Evolutionary conservation across 164 flowering plant species (phyloP).

Genomic region (Annona cherimola): DNA sequence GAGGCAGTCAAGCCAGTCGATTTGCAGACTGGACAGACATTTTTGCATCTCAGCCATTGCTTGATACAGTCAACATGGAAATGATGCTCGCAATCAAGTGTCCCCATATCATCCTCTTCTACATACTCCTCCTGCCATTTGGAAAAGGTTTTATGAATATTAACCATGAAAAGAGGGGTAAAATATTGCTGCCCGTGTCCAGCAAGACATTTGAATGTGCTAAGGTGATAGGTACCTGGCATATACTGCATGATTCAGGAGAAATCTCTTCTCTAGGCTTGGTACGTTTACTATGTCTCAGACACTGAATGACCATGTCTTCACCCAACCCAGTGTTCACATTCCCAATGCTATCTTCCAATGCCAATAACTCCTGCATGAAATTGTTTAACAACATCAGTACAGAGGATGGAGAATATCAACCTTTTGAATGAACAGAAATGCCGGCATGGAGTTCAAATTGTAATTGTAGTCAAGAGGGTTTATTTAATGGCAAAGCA

Average conservation of each 20-base stretch:
- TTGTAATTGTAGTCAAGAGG: not conserved
- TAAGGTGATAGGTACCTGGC: constrained; percentile 44
- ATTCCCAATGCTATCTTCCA: constrained; percentile 82
- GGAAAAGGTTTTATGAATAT: not conserved
- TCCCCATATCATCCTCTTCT: constrained; percentile 66
- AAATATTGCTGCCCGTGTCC: no score
- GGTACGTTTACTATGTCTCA: constrained; percentile 41
- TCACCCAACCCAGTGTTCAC: constrained; percentile 75
- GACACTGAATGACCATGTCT: constrained; percentile 35
- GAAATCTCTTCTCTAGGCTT: constrained; percentile 9
- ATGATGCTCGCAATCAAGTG: constrained; percentile 74
- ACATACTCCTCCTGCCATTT: constrained; percentile 67
- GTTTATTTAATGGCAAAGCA: not conserved
- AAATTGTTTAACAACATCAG: not conserved
- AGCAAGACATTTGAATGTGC: not conserved
- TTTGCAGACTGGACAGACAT: constrained; percentile 86
- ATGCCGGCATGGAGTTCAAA: not conserved
- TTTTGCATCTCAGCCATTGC: constrained; percentile 73
- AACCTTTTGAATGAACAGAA: not conserved
- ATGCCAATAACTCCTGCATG: constrained; percentile 64
- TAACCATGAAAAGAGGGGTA: not conserved
- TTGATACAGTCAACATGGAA: constrained; percentile 68
- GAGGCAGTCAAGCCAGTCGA: constrained; percentile 47
- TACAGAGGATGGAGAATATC: not conserved
- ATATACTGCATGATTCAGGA: constrained; percentile 81